A percentile compares a stretch with the other conserved stretches of the same genome.
phyloP scores from a whole-genome alignment of 2,329 filamentous ascomycete genomes.

The Leptographium galeiforme region DNA sequence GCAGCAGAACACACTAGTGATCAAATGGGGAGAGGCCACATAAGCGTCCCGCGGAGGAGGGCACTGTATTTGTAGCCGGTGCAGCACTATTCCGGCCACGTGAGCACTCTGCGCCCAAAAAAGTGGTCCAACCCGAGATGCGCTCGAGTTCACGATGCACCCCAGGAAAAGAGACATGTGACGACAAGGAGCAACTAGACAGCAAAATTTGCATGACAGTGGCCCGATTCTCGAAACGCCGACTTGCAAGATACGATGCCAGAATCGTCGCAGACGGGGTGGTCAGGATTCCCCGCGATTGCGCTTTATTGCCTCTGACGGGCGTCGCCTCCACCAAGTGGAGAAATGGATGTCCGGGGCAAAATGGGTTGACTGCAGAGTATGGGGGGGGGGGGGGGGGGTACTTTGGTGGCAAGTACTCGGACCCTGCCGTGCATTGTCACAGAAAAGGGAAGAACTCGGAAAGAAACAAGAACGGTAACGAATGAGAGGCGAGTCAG shows the following conservation, averaged over 20 bases:
- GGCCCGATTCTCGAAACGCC: neutral
- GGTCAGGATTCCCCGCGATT: neutral
- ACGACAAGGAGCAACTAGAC: too few relatives aligned
- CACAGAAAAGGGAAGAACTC: neutral
- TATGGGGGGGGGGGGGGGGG: neutral
- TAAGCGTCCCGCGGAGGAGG: too few relatives aligned
- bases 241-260: too few relatives aligned
- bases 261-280: neutral
- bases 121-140: neutral
- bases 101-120: too few relatives aligned
- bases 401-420: neutral
- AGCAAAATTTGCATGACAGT: neutral
- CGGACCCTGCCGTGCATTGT: neutral
- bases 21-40: too few relatives aligned
- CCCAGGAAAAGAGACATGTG: neutral
- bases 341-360: neutral
- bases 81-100: too few relatives aligned
- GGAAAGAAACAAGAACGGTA: neutral
- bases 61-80: too few relatives aligned
- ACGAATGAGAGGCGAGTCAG: neutral
- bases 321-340: neutral
- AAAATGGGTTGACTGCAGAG: neutral
- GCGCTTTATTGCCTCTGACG: neutral
- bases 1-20: too few relatives aligned
- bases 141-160: neutral